phyloP scores from a whole-genome alignment of 495 filamentous ascomycete species.

The Lentithecium fluviatile region DNA sequence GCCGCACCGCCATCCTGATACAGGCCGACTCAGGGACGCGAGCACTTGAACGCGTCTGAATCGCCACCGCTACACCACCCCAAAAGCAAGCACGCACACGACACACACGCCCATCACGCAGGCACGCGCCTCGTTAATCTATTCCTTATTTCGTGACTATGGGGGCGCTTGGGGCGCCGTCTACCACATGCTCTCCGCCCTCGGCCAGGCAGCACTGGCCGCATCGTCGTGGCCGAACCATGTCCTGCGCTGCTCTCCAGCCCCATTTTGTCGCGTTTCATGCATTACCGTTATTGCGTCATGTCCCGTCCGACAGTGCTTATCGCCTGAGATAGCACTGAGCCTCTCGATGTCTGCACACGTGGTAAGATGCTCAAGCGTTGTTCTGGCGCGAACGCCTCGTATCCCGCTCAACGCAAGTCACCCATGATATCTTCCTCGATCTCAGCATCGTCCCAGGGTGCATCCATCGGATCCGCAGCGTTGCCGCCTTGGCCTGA shows the following conservation, averaged over 20 bases:
- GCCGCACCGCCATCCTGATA: too few relatives aligned
- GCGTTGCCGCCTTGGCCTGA: background rate
- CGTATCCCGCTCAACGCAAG: constrained; percentile 17
- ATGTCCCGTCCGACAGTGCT: constrained; percentile 20
- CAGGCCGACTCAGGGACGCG: too few relatives aligned
- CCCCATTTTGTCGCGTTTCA: constrained; percentile 17
- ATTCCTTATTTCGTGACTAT: too few relatives aligned
- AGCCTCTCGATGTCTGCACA: constrained; percentile 3
- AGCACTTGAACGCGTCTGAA: too few relatives aligned
- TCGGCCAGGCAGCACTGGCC: too few relatives aligned
- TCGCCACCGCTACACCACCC: too few relatives aligned
- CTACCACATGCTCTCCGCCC: too few relatives aligned
- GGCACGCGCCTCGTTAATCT: too few relatives aligned
- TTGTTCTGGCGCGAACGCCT: background rate
- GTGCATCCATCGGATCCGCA: constrained; percentile 27
- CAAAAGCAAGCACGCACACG: too few relatives aligned
- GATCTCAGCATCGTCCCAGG: constrained; percentile 37
- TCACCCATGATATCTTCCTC: constrained; percentile 46
- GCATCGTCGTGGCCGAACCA: too few relatives aligned
- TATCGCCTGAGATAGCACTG: background rate
- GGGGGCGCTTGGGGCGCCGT: too few relatives aligned
- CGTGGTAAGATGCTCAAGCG: background rate
- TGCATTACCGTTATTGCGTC: constrained; percentile 30
- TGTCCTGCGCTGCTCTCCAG: background rate
- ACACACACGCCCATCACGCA: too few relatives aligned